Base-by-base conservation (phyloP, 1,284 basidiomycete genomes). In the Albatrellus sp. region DNA sequence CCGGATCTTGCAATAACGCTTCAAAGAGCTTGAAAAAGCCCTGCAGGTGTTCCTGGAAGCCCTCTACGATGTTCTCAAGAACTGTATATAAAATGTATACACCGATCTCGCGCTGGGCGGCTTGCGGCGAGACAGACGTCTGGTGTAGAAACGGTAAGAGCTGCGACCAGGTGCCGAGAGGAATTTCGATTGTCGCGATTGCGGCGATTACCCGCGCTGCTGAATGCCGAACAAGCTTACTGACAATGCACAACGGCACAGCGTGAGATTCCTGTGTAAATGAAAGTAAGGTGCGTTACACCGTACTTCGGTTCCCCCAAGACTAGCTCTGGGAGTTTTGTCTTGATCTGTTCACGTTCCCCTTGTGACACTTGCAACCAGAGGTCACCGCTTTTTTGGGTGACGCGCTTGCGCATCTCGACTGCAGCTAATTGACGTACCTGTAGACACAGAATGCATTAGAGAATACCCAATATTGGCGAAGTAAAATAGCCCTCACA, bases 401-500 rank as follows among this genome's bases (percentile, higher is more conserved):
- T 64, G 47, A 98, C 76, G 50, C 94, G 85, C 72, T 99, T 99
- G 54, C 96, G 75, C 58, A 98, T 73, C 68, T 99, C 96, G 47
- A 98, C 93, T n/a, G 93, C 91, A 42, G 93, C 90, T 17, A 99
- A 78, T 79, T 99, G 96, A 46, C 94, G 89, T 49, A 97, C 82
- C 91, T 96, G 29, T 29, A 2, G 11, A 30, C n/a, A 17, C 5
- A 12, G 10, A 3, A 10, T 2, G n/a, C n/a, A n/a, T 24, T 24
- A 24, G 24, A 24, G 24, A 24, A 37, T 37, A 37, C 19, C 35
- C 6, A 24, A 24, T 24, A 24, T 2, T 12, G 11, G 33, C 16
- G 19, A 20, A 37, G 40, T 31, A 13, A 33, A 35, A 3, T 7
- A 12, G 3, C 5, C 69, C 78, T 56, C 55, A 85, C 82, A 20